Conservation (phyloP, 2,329 filamentous ascomycete species). For the Colletotrichum neosansevieriae region DNA sequence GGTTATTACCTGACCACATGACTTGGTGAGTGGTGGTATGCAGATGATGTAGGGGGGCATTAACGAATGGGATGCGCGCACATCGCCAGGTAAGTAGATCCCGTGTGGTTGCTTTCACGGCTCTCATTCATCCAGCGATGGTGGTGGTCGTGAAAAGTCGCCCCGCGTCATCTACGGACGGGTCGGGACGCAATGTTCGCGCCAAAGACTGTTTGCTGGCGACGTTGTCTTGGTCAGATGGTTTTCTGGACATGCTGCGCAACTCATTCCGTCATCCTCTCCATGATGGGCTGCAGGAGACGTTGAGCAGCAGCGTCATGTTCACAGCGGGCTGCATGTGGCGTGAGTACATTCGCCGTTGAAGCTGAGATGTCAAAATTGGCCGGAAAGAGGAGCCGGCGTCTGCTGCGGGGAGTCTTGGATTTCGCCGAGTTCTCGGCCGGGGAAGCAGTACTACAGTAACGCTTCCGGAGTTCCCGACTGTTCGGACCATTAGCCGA, state of each 20-base stretch:
- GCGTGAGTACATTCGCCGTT: not conserved
- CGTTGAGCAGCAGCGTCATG: not conserved
- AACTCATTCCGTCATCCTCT: not conserved
- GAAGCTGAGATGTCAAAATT: conserved; percentile 7
- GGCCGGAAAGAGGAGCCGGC: conserved; percentile 33
- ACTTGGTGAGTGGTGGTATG: conserved; percentile 14
- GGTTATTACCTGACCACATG: conserved; percentile 7
- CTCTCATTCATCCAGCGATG: not conserved
- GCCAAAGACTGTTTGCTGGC: not conserved
- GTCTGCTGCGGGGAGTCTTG: conserved; percentile 8
- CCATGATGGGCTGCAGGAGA: not conserved
- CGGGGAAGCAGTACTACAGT: conserved; percentile 34
- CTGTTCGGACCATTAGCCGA: conserved; percentile 34
- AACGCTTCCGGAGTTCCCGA: conserved; percentile 33
- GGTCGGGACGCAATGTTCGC: not conserved
- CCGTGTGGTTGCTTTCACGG: not conserved
- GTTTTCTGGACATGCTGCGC: not conserved
- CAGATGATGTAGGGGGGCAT: not conserved
- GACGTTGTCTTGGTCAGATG: not conserved
- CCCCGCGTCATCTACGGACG: not conserved
- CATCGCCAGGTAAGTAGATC: not conserved
- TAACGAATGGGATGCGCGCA: not conserved
- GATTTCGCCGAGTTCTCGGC: conserved; percentile 35
- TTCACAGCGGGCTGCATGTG: conserved; percentile 5
- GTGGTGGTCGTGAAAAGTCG: not conserved